Conservation (phyloP, 306 rosid species). For the Quercus berberidifolia region DNA sequence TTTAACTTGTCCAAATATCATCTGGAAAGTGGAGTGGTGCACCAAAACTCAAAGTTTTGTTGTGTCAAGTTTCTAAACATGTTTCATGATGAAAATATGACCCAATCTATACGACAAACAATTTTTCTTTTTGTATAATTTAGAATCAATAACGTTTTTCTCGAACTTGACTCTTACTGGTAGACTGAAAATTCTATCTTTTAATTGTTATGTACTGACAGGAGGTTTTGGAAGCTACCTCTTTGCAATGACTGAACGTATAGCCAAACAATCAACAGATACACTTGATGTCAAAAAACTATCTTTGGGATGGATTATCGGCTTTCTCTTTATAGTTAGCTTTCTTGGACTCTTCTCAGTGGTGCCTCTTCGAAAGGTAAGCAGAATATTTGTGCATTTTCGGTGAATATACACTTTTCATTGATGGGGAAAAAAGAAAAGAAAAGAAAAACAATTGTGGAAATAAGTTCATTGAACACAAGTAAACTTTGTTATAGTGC, state of each 20-base stretch:
- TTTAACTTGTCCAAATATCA: background rate
- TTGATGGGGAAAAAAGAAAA: background rate
- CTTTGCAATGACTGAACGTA: background rate
- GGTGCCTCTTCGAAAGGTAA: constrained; percentile 11
- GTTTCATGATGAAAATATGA: background rate
- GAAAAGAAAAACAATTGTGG: no score
- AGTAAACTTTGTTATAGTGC: background rate
- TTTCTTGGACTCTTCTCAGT: constrained; percentile 15
- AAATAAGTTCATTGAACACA: background rate
- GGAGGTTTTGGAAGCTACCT: constrained; percentile 15
- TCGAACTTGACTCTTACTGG: background rate
- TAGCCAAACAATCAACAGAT: background rate
- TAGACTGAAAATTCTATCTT: background rate
- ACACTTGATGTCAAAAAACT: constrained; percentile 1
- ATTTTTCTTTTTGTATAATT: background rate
- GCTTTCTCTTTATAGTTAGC: constrained; percentile 10
- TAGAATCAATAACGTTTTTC: background rate
- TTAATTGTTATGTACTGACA: background rate
- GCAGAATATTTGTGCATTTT: background rate
- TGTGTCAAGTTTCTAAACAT: background rate
- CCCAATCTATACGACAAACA: background rate
- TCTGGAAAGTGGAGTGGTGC: background rate
- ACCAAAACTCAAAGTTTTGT: background rate
- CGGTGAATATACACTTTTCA: background rate
- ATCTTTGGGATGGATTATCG: constrained; percentile 8